Evolutionary conservation across 495 filamentous ascomycete genomes (phyloP), one percentile per base, ranked within the genome.

Genomic region (Tuber brumale): DNA sequence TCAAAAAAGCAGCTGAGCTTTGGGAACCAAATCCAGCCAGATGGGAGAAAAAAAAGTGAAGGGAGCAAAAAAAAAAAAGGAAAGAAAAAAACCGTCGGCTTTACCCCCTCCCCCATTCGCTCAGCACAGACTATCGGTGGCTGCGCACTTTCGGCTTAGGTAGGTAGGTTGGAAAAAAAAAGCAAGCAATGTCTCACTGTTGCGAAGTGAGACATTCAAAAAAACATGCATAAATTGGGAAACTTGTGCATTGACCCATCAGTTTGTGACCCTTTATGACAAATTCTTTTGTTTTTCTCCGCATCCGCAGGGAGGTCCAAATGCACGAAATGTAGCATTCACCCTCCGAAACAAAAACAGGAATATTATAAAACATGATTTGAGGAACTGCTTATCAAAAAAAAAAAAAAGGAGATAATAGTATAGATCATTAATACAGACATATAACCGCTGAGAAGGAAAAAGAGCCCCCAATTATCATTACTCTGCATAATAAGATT

Each of bases 191-290:
- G 57, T 66, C 57, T 66, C 57, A 66, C 57, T 66, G 3, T 6
- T 3, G 3, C 3, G 14, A 14, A 66, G n/a, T 66, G 57, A 66
- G 57, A 31, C 57, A 66, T 66, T 66, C 27, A 31, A 4, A 66
- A 66, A 66, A 66, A 66, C 57, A 66, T 31, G 27, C 57, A 66
- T 66, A 66, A 31, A 66, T 66, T 66, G 57, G 57, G 57, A 66
- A 27, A 1, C 27, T n/a, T 31, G 57, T 66, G 57, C 57, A 66
- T 31, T 66, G 57, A 31, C 57, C 57, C n/a, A 66, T 66, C 57
- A 31, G 14, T 16, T 16, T 31, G 57, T 31, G 57, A 31, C 57
- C 57, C 12, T 66, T 61, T 12, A 57, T 57, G 23, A 57, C 12
- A 7, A 48, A 2, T 27, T 27, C n/a, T 57, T 10, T 27, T 27